Conservation (phyloP, 2,329 filamentous ascomycete genomes). For the Xylariaceae sp. region DNA sequence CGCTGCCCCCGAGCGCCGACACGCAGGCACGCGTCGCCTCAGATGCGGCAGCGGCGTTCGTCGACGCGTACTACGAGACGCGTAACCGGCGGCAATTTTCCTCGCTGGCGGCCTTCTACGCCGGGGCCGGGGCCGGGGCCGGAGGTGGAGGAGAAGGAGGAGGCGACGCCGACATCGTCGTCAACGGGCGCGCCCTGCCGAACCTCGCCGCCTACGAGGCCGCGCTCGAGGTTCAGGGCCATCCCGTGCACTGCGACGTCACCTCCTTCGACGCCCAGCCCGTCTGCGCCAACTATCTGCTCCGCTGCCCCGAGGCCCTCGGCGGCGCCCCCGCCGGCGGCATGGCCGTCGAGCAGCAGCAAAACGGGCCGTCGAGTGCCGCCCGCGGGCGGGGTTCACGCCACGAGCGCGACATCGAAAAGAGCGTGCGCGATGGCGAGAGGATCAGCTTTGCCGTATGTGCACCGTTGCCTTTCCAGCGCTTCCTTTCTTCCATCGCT, state of each 20-base stretch:
- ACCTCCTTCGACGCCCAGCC: conserved; percentile 72
- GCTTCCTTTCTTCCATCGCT: too few relatives aligned
- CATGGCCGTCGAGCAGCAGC: neutral
- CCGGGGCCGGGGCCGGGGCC: conserved; percentile 45
- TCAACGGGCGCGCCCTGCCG: conserved; percentile 66
- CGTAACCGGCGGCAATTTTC: conserved; percentile 54
- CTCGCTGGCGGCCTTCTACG: conserved; percentile 64
- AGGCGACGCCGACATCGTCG: conserved; percentile 59
- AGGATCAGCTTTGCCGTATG: conserved; percentile 62
- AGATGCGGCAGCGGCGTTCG: conserved; percentile 62
- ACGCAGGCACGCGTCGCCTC: conserved; percentile 1
- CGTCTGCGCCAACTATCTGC: conserved; percentile 59
- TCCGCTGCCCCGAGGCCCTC: conserved; percentile 44
- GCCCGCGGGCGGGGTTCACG: neutral
- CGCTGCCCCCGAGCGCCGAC: neutral
- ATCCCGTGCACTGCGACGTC: conserved; percentile 56
- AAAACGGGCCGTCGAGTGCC: neutral
- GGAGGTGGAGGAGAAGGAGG: too few relatives aligned
- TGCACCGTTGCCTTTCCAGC: too few relatives aligned
- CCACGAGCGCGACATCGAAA: conserved; percentile 1
- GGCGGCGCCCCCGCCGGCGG: conserved; percentile 13
- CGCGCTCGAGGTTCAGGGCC: conserved; percentile 52
- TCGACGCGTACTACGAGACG: conserved; percentile 68
- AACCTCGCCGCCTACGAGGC: conserved; percentile 56
- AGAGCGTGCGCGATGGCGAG: conserved; percentile 35